These are phyloP conservation scores for Fusarium clavum DNA, from an alignment of 2,329 filamentous ascomycete species.

Conservation along the genomic window DNA sequence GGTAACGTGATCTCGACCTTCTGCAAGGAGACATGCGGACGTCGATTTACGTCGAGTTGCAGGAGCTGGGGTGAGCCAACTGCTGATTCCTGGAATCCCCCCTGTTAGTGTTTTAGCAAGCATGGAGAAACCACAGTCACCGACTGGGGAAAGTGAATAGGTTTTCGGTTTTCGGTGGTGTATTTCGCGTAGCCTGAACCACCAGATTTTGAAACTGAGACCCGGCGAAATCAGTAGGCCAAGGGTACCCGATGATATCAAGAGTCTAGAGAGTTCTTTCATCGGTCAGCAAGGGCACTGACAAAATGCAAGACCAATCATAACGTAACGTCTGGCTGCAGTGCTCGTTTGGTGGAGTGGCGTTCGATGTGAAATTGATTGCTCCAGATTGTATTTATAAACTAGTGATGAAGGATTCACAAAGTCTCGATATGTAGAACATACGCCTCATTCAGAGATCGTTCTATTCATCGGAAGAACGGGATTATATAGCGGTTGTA, in stretches of 20 bases:
- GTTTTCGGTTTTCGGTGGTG: background rate
- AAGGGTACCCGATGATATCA: background rate
- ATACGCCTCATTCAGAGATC: background rate
- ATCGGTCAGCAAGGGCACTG: background rate
- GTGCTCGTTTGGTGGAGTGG: background rate
- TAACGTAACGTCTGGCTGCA: background rate
- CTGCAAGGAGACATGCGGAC: constrained; percentile 37
- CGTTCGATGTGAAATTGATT: background rate
- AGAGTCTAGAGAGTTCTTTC: background rate
- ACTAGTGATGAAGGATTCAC: background rate
- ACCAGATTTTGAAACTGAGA: constrained; percentile 1
- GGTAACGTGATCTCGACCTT: constrained; percentile 43
- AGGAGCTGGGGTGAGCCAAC: constrained; percentile 16
- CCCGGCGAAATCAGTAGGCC: background rate
- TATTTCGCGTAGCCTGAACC: constrained; percentile 2
- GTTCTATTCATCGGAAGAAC: background rate
- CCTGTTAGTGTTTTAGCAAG: background rate
- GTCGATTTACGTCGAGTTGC: constrained; percentile 13
- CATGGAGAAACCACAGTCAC: background rate
- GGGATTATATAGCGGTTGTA: background rate
- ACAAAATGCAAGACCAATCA: background rate
- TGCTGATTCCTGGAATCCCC: constrained; percentile 5
- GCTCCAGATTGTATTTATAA: background rate
- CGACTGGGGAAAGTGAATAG: background rate
- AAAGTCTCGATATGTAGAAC: background rate